phyloP scores from a whole-genome alignment of 2,329 filamentous ascomycete species.

The Aspergillus sp. region DNA sequence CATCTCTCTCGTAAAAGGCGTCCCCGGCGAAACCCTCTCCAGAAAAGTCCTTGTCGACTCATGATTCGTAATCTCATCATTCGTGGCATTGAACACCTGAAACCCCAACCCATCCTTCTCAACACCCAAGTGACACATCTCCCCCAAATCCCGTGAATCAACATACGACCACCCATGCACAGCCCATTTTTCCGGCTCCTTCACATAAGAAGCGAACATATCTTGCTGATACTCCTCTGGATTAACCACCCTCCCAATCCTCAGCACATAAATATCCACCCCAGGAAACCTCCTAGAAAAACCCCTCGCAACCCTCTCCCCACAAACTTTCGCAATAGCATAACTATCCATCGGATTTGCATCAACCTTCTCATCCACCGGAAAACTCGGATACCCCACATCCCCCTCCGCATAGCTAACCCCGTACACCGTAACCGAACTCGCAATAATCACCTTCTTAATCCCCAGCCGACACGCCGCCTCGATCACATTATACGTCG shows the following conservation, averaged over 20 bases:
- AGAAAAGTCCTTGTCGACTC: conserved; percentile 49
- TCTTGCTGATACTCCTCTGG: conserved; percentile 53
- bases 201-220: conserved; percentile 46
- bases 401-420: conserved; percentile 57
- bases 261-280: conserved; percentile 54
- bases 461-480: conserved; percentile 56
- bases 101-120: conserved; percentile 44
- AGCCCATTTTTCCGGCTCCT: conserved; percentile 46
- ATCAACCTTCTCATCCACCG: conserved; percentile 54
- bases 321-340: conserved; percentile 54
- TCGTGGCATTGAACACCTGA: conserved; percentile 59
- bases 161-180: conserved; percentile 59
- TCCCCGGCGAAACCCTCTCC: conserved; percentile 43
- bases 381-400: conserved; percentile 51
- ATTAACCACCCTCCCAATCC: conserved; percentile 57
- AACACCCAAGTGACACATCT: conserved; percentile 53
- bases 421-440: conserved; percentile 54
- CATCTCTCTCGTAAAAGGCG: conserved; percentile 50
- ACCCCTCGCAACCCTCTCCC: conserved; percentile 51
- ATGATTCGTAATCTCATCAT: conserved; percentile 52
- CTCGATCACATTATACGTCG: conserved; percentile 58
- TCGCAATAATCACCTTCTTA: conserved; percentile 56
- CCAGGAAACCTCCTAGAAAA: conserved; percentile 49
- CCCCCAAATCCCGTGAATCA: conserved; percentile 55
- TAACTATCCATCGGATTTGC: conserved; percentile 57